Evolutionary conservation across 2,329 filamentous ascomycete genomes (phyloP), one percentile per base, ranked within the genome.

Genomic region (Sporothrix protearum): DNA sequence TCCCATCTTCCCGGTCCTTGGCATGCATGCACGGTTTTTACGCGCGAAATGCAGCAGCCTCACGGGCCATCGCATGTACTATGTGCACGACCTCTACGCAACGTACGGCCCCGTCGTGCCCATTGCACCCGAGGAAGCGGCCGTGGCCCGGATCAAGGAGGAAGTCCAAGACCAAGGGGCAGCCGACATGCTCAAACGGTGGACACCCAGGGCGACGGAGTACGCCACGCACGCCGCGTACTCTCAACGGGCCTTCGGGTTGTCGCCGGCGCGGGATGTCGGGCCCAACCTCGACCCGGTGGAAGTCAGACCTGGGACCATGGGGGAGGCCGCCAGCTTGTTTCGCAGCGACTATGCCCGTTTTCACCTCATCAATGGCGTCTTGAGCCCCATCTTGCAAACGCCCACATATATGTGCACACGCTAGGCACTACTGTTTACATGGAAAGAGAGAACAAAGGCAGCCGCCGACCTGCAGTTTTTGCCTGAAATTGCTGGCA

Each of bases 341-440:
- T 66, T 66, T 49, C 39, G 6, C 1, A 47, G 39, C 12, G 47
- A 66, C 22, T 66, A 28, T 33, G 39, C 61, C 14, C 61, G 61
- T 42, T 28, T 66, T 8, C 61, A 66, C 25, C 61, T 42, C 39
- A 66, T 66, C n/a, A 66, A 66, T 6, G 61, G 61, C 14, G 49
- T 66, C 19, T 9, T 66, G 12, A 42, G 49, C 19, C 61, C 61
- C 42, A n/a, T 66, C 22, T 33, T 66, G 16, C 61, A 66, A 6
- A 66, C 61, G 0, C 61, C 61, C 12, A 22, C 8, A 7, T 66
- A 47, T 66, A 42, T 66, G 12, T 42, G 61, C 12, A 22, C 61
- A 2, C 61, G 61, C 6, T 66, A 39, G 0, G 61, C 61, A 1
- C 42, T 66, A 14, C 25, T 66, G 3, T 66, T 66, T 10, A 66